Percentiles rank a stretch among this genome's conserved stretches.
Conservation (phyloP, 768 basidiomycete species). For the Suillus weaverae region DNA sequence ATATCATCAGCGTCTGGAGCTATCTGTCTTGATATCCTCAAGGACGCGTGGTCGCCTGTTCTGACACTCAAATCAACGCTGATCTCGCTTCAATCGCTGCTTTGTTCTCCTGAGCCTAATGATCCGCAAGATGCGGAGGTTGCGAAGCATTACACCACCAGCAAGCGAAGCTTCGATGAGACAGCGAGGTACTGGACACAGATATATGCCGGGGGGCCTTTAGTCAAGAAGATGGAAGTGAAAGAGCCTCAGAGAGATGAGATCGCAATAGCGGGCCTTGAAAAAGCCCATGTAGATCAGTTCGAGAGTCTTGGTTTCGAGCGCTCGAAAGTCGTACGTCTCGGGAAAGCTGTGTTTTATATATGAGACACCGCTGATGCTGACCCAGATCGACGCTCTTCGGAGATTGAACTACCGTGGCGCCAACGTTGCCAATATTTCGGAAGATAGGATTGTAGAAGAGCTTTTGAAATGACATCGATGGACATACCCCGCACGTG, state of each 20-base stretch:
- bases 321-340: constrained; percentile 79
- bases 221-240: constrained; percentile 36
- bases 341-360: background rate
- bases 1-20: constrained; percentile 92
- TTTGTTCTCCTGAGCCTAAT: constrained; percentile 92
- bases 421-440: constrained; percentile 73
- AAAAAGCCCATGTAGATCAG: constrained; percentile 78
- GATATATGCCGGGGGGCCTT: constrained; percentile 81
- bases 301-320: constrained; percentile 86
- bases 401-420: constrained; percentile 87
- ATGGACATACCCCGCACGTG: constrained; percentile 27
- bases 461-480: constrained; percentile 67
- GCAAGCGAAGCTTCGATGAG: constrained; percentile 82
- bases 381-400: constrained; percentile 77
- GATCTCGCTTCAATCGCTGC: constrained; percentile 89
- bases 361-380: constrained; percentile 7
- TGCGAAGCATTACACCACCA: constrained; percentile 94
- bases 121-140: constrained; percentile 99
- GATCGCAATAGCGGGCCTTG: constrained; percentile 76
- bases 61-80: constrained; percentile 95
- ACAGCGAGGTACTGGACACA: constrained; percentile 95
- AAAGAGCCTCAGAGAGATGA: constrained; percentile 40
- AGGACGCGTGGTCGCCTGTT: constrained; percentile 94
- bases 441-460: constrained; percentile 83
- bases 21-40: constrained; percentile 85